Conservation (phyloP, 169 alveolate species). For the Babesia bigemina region DNA sequence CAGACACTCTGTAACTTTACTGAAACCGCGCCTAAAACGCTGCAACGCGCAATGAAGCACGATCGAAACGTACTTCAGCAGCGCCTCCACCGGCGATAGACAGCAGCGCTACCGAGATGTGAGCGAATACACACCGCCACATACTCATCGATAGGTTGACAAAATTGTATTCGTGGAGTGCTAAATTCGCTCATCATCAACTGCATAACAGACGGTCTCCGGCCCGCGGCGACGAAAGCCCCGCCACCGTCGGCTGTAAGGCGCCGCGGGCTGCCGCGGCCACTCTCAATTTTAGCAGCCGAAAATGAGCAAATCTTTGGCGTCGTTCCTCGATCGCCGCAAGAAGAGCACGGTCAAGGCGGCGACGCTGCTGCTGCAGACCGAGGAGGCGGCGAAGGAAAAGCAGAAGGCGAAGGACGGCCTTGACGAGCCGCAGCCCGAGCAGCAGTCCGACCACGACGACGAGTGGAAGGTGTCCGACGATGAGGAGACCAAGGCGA, state of each 20-base stretch:
- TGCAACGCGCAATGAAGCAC: too few species aligned
- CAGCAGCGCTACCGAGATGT: too few species aligned
- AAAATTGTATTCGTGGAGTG: too few species aligned
- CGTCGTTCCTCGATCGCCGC: slow-evolving; percentile 64
- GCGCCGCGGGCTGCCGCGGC: background rate
- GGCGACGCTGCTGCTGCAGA: slow-evolving; percentile 63
- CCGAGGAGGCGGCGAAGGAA: slow-evolving; percentile 59
- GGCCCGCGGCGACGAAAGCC: too few species aligned
- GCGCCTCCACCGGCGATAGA: too few species aligned
- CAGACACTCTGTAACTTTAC: too few species aligned
- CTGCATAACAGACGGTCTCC: too few species aligned
- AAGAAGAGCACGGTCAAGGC: slow-evolving; percentile 66
- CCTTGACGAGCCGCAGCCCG: slow-evolving; percentile 43
- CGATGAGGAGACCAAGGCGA: slow-evolving; percentile 48
- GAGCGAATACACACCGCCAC: too few species aligned
- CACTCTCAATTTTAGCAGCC: background rate
- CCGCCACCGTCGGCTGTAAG: background rate
- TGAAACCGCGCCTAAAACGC: too few species aligned
- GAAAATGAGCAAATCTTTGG: slow-evolving; percentile 58
- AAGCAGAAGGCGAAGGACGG: slow-evolving; percentile 35
- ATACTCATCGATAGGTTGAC: too few species aligned
- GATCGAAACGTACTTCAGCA: too few species aligned
- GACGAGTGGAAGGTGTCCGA: slow-evolving; percentile 70
- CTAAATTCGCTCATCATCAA: too few species aligned
- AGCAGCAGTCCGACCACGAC: slow-evolving; percentile 63